Base-by-base conservation (phyloP, 2,329 filamentous ascomycete species). In the Cryphonectria parasitica region DNA sequence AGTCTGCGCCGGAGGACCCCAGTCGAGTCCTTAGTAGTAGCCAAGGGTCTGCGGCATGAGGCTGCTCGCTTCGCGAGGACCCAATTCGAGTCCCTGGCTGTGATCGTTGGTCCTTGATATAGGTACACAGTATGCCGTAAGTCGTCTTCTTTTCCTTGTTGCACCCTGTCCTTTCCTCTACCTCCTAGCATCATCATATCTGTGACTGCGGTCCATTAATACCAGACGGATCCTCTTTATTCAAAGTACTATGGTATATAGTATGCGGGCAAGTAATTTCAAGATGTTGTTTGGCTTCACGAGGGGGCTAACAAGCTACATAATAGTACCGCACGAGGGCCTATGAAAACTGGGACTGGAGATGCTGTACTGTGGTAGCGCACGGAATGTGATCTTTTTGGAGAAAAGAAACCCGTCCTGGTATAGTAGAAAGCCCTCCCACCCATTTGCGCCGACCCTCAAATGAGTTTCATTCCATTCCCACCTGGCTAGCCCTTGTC, bases 391-490 rank as follows among this genome's bases (percentile, higher is more conserved):
- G 19, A 31, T 61, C 17, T 39, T 61, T 34, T 61, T 22, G 22
- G 22, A 25, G 58, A 61, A 61, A 19, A 61, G 25, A 8, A 13
- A 15, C 8, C 58, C 58, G 34, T 17, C 25, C 15, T 34, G 54
- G 52, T 54, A 54, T 15, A 25, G 43, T 45, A 52, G 25, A 31
- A 39, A 39, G 34, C 15, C 34, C 58, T 34, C 58, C 31, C 39
- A 39, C 58, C 58, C 58, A 61, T 61, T 31, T 61, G 58, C 19
- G 34, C 34, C 58, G 58, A 39, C 58, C 58, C 31, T 39, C 34
- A 61, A 61, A 61, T 61, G 58, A 61, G 19, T 36, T 61, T 39
- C 31, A 61, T 61, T 61, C 19, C 31, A 61, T 39, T 61, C 31
- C 45, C 58, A 39, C 58, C 17, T 22, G 8, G 36, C 19, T 39